A percentile compares a stretch with the other conserved stretches of the same genome.
phyloP scores from a whole-genome alignment of 2,329 filamentous ascomycete species.

The Daldinia sp. region DNA sequence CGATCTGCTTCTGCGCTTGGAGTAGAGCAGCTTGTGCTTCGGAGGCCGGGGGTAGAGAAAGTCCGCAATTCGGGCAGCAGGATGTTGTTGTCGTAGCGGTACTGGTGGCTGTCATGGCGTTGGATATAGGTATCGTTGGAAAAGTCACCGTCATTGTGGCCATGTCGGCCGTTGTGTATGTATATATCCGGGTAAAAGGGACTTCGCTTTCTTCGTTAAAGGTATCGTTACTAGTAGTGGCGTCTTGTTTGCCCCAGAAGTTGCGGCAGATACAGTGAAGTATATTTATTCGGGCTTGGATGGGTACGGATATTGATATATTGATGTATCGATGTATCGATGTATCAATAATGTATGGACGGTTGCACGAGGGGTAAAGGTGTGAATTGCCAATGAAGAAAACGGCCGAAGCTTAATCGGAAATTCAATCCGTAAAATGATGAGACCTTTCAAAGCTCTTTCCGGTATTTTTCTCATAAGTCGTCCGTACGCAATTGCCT shows the following conservation, averaged over 20 bases:
- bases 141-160: constrained; percentile 43
- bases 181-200: constrained; percentile 1
- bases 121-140: constrained; percentile 29
- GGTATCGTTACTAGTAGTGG: neutral
- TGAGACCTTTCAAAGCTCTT: constrained; percentile 12
- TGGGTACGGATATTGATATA: neutral
- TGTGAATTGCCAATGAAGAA: neutral
- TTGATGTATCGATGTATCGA: neutral
- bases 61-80: constrained; percentile 63
- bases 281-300: neutral
- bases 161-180: constrained; percentile 25
- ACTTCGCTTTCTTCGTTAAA: neutral
- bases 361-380: neutral
- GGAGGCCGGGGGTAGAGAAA: constrained; percentile 48
- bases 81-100: constrained; percentile 39
- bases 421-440: constrained; percentile 20
- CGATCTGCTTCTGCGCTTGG: constrained; percentile 66
- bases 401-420: neutral
- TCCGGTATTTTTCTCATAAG: constrained; percentile 1
- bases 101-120: constrained; percentile 34
- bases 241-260: constrained; percentile 6
- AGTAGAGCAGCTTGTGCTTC: constrained; percentile 56
- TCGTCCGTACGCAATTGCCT: constrained; percentile 3
- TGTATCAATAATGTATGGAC: no score
- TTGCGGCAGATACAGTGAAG: neutral